phyloP scores from a whole-genome alignment of 2,329 filamentous ascomycete species.

The Hypocreales sp. region DNA sequence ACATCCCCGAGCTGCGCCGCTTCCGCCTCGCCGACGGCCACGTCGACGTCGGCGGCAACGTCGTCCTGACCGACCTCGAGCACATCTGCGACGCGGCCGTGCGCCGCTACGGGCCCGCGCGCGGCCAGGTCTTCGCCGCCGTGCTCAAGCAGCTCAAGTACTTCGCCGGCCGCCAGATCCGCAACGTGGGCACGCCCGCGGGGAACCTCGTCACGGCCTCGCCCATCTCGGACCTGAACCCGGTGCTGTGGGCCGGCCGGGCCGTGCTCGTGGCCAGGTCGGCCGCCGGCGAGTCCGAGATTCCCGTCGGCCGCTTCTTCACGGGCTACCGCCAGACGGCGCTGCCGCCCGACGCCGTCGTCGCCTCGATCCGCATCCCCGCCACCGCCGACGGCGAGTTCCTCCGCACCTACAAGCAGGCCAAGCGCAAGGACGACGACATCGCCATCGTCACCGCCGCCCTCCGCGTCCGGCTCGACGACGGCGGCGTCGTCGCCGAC shows the following conservation, averaged over 20 bases:
- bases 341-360: constrained; percentile 65
- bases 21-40: constrained; percentile 67
- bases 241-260: constrained; percentile 78
- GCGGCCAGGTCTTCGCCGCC: constrained; percentile 70
- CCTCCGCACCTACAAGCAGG: constrained; percentile 85
- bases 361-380: constrained; percentile 77
- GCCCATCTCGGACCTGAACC: constrained; percentile 92
- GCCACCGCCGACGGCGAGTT: constrained; percentile 65
- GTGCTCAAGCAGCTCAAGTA: constrained; percentile 90
- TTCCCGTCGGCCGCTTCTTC: constrained; percentile 90
- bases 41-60: constrained; percentile 86
- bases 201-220: constrained; percentile 90
- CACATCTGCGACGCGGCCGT: constrained; percentile 67
- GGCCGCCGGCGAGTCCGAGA: constrained; percentile 54
- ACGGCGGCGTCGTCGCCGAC: constrained; percentile 54
- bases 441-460: constrained; percentile 94
- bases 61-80: constrained; percentile 84
- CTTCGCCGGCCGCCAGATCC: constrained; percentile 88
- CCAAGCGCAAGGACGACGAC: constrained; percentile 94
- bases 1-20: constrained; percentile 77
- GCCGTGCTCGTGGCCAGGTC: constrained; percentile 71
- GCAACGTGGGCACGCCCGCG: constrained; percentile 93
- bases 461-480: constrained; percentile 56
- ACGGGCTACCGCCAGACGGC: constrained; percentile 80
- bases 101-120: constrained; percentile 55